A percentile compares a stretch with the other conserved stretches of the same genome.
phyloP scores from a whole-genome alignment of 345 rosid genomes.

The Conringia planisiliqua region DNA sequence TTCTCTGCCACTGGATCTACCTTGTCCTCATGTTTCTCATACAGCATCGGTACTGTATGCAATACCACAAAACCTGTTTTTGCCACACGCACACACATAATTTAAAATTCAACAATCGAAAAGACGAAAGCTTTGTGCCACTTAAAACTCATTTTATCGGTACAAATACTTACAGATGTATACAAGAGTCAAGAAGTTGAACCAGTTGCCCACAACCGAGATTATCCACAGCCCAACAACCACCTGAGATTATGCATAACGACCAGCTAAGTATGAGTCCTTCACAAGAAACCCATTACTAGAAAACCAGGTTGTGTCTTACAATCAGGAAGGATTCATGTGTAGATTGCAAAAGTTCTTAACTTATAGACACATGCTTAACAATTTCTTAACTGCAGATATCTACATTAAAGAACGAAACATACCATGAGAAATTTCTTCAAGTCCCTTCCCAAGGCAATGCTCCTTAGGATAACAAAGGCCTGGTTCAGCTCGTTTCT shows the following conservation, averaged over 20 bases:
- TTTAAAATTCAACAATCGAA: not conserved
- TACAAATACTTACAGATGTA: conserved; percentile 41
- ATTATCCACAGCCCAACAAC: conserved; percentile 60
- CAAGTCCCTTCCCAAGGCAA: conserved; percentile 70
- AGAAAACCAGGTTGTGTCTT: not conserved
- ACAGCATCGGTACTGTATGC: conserved; percentile 69
- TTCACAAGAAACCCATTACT: not conserved
- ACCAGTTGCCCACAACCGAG: conserved; percentile 69
- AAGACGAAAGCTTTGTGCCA: not conserved
- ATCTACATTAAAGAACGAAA: not conserved
- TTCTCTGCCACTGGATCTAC: conserved; percentile 78
- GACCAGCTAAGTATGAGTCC: not conserved
- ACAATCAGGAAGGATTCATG: not conserved
- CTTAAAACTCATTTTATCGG: not conserved
- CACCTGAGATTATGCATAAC: conserved; percentile 38
- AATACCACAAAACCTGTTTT: conserved; percentile 54
- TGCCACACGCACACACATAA: not conserved
- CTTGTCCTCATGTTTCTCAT: conserved; percentile 83
- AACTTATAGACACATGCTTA: not conserved
- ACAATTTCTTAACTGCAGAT: not conserved
- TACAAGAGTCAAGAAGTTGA: conserved; percentile 77
- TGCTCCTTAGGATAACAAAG: conserved; percentile 42
- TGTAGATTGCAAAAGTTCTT: not conserved
- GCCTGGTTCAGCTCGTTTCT: conserved; percentile 52
- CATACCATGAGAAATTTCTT: conserved; percentile 67